Evolutionary conservation across 805 yeast species (phyloP).

Genomic region (Yamadazyma paraphyllophila): DNA sequence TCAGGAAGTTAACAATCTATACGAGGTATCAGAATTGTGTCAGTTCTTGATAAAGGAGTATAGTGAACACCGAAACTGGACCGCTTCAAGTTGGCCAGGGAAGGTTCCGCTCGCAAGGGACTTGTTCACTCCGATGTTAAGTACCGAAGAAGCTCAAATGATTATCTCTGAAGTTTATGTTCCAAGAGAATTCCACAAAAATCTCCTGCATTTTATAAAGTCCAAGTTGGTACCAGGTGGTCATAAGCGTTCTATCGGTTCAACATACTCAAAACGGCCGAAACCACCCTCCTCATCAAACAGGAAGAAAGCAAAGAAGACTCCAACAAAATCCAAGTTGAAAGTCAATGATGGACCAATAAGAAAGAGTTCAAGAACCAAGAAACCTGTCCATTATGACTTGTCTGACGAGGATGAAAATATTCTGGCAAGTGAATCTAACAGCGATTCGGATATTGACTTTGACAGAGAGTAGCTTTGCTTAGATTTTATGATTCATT

Average conservation of each 20-base stretch:
- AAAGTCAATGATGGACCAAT: conserved; percentile 20
- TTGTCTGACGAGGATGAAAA: background rate
- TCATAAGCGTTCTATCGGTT: too few species aligned
- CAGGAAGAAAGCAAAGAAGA: background rate
- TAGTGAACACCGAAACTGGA: conserved; percentile 63
- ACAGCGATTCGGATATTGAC: background rate
- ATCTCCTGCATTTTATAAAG: conserved; percentile 30
- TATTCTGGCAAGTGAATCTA: background rate
- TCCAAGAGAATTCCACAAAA: conserved; percentile 43
- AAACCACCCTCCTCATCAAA: background rate
- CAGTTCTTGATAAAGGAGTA: conserved; percentile 62
- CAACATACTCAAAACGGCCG: too few species aligned
- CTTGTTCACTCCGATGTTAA: conserved; percentile 58
- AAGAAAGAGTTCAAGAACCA: conserved; percentile 44
- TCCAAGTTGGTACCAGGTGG: too few species aligned
- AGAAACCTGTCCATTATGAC: conserved; percentile 34
- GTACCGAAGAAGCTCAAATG: conserved; percentile 55
- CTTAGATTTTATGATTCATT: too few species aligned
- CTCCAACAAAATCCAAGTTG: background rate
- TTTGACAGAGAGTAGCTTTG: too few species aligned
- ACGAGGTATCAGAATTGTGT: conserved; percentile 68
- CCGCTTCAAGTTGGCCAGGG: conserved; percentile 78
- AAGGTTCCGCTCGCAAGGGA: conserved; percentile 69
- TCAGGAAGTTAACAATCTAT: conserved; percentile 43
- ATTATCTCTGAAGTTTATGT: conserved; percentile 56